Evolutionary conservation across 1,139 yeast species (phyloP).

Genomic region (Yamadazyma sp.): DNA sequence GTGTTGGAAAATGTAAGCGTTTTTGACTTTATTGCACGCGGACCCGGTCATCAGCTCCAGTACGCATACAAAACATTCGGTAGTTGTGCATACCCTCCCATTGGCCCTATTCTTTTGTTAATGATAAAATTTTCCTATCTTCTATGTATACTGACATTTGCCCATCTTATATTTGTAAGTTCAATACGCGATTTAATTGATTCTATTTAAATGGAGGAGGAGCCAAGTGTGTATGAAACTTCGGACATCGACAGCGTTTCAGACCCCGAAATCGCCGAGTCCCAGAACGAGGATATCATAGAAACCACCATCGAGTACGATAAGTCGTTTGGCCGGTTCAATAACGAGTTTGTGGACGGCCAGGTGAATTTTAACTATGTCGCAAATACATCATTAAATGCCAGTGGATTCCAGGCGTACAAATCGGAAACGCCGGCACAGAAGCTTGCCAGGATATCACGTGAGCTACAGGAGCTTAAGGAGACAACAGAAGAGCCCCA

Average conservation of each 20-base stretch:
- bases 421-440: constrained; percentile 42
- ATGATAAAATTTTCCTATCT: no score
- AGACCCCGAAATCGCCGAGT: constrained; percentile 8
- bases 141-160: no score
- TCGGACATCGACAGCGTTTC: constrained; percentile 45
- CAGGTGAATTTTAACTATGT: constrained; percentile 41
- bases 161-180: no score
- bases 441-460: constrained; percentile 42
- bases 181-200: not conserved
- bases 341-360: constrained; percentile 14
- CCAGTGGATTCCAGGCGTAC: constrained; percentile 27
- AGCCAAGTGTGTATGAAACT: constrained; percentile 47
- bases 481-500: constrained; percentile 1
- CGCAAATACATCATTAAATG: constrained; percentile 19
- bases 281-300: constrained; percentile 17
- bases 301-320: constrained; percentile 20
- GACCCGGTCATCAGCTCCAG: no score
- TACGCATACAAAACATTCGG: no score
- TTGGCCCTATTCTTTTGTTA: no score
- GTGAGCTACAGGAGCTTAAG: constrained; percentile 44
- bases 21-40: no score
- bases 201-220: no score
- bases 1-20: no score
- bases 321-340: constrained; percentile 19
- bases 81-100: no score